Base-by-base conservation (phyloP, 1,284 basidiomycete genomes). In the Cerioporus squamosus region DNA sequence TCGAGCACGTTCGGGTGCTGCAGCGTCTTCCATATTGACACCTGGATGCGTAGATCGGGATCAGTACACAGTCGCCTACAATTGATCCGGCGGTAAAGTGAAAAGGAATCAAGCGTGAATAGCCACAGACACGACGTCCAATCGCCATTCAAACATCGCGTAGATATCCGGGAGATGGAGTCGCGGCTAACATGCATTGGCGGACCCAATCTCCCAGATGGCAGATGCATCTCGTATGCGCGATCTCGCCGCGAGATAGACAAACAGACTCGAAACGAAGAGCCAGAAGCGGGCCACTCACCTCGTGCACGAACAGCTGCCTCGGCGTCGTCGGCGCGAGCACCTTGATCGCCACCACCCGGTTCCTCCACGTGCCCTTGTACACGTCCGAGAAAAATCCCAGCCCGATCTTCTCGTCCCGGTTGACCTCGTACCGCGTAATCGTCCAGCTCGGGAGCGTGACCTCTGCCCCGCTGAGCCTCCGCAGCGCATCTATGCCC, bases 371-470 rank as follows among this genome's bases (percentile, higher is more conserved):
- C 17, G 74, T 80, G 2, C 88, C 89, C 15, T 77, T 78, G 69
- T 87, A 90, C 5, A 91, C 89, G 60, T 88, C 83, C 20, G 85
- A 86, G 72, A 90, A 88, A 74, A 82, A 86, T 0, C 89, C 88
- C 17, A 83, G 66, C 4, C 88, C 87, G 60, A 91, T 84, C 72
- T 84, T 84, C 61, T 75, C 71, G 51, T 86, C 85, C 3, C 83
- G 78, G 62, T 85, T 82, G 20, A 90, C 81, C 72, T 90, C 88
- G 64, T 86, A 88, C 52, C 83, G 67, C 12, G 88, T 91, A 65
- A 91, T 91, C 2, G 88, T 90, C 89, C 89, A 91, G 61, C 77
- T 81, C 1, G 90, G 88, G 29, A 91, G 70, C 44, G 53, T 22
- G 44, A 72, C 62, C 44, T 72, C 72, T 1, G 60, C 49, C 14